Percentiles rank a stretch among this genome's conserved stretches.
These are phyloP conservation scores for Termitomyces sp. DNA, from an alignment of 768 basidiomycete genomes.

Conservation along the genomic window DNA sequence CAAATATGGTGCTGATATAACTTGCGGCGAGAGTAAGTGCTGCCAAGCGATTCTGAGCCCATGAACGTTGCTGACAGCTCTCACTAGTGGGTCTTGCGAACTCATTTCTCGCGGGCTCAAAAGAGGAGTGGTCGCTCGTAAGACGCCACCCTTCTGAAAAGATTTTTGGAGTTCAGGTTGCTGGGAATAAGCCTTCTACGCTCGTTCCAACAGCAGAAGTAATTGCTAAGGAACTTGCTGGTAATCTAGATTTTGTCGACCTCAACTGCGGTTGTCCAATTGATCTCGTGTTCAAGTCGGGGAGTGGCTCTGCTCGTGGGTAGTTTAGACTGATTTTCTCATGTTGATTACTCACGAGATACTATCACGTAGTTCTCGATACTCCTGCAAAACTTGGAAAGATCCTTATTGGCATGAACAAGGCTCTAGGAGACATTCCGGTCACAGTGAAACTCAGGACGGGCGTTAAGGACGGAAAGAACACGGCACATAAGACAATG, in stretches of 20 bases:
- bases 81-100: conserved; percentile 82
- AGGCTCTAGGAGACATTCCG: conserved; percentile 84
- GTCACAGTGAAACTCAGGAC: conserved; percentile 90
- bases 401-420: conserved; percentile 88
- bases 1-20: conserved; percentile 86
- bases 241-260: conserved; percentile 84
- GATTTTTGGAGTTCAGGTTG: conserved; percentile 89
- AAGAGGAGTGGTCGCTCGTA: conserved; percentile 93
- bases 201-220: conserved; percentile 81
- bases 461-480: conserved; percentile 85
- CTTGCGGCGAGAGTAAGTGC: conserved; percentile 82
- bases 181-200: conserved; percentile 77
- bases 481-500: conserved; percentile 89
- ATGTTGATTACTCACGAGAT: not conserved
- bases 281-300: conserved; percentile 88
- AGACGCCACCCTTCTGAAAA: conserved; percentile 82
- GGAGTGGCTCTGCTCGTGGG: conserved; percentile 85
- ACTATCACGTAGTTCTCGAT: conserved; percentile 61
- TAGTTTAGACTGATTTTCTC: conserved; percentile 13
- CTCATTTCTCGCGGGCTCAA: conserved; percentile 83
- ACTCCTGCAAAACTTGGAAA: conserved; percentile 76
- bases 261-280: conserved; percentile 98
- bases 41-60: not conserved
- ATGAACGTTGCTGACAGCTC: not conserved
- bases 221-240: conserved; percentile 60